A percentile compares a stretch with the other conserved stretches of the same genome.
phyloP scores from a whole-genome alignment of 2,329 filamentous ascomycete genomes.

The Pseudomassariella vexata region DNA sequence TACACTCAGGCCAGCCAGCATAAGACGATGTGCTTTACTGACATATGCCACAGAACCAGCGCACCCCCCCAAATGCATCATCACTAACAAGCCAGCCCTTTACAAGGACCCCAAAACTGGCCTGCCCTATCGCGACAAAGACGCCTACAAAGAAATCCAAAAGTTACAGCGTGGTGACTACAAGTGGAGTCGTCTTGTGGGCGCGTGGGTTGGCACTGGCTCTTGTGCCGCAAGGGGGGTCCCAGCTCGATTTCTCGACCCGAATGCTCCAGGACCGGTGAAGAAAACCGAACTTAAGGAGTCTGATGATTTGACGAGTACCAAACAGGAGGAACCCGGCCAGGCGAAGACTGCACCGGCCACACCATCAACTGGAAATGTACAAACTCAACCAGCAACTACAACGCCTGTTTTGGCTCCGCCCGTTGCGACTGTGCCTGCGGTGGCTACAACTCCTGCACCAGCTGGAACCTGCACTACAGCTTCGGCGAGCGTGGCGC shows the following conservation, averaged over 20 bases:
- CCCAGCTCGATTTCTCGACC: constrained; percentile 64
- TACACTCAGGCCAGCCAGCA: no score
- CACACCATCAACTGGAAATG: constrained; percentile 4
- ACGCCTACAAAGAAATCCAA: constrained; percentile 78
- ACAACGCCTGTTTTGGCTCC: constrained; percentile 1
- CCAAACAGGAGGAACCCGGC: constrained; percentile 3
- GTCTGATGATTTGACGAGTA: not conserved
- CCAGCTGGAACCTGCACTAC: not conserved
- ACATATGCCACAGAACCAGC: constrained; percentile 38
- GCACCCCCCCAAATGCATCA: constrained; percentile 61
- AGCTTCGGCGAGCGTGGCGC: not conserved
- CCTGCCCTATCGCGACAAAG: constrained; percentile 71
- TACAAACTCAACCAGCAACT: not conserved
- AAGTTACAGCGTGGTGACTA: constrained; percentile 68
- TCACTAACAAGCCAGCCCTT: constrained; percentile 74
- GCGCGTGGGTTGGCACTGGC: constrained; percentile 73
- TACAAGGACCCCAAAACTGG: constrained; percentile 84
- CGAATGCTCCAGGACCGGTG: constrained; percentile 23
- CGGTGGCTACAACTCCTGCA: constrained; percentile 1
- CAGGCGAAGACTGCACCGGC: constrained; percentile 1
- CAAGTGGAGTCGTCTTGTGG: constrained; percentile 75
- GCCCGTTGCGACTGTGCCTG: not conserved
- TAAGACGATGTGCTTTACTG: no score
- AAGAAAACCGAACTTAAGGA: constrained; percentile 11
- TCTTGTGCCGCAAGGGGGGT: constrained; percentile 67